A percentile compares a stretch with the other conserved stretches of the same genome.
Evolutionary conservation across 2,329 filamentous ascomycete genomes (phyloP).

Genomic region (Cladosporium austrohemisphaericum): DNA sequence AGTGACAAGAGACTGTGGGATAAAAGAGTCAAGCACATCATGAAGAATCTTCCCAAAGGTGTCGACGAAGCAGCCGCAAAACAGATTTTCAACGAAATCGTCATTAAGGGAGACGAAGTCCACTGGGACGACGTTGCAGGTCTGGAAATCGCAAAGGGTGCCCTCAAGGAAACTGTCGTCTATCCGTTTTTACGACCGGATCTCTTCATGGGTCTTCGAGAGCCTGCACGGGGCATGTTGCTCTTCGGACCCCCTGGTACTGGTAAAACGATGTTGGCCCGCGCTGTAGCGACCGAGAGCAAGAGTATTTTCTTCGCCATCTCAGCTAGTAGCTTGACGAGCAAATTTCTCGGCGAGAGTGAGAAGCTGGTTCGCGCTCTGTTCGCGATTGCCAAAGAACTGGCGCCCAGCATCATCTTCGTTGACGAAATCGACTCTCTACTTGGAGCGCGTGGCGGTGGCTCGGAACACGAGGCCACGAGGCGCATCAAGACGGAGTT

Average conservation of each 20-base stretch:
- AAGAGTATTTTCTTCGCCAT: conserved; percentile 96
- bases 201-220: conserved; percentile 89
- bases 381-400: conserved; percentile 80
- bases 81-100: conserved; percentile 93
- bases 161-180: conserved; percentile 90
- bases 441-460: conserved; percentile 75
- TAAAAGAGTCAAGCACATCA: conserved; percentile 58
- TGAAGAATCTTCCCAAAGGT: conserved; percentile 76
- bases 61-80: conserved; percentile 79
- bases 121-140: conserved; percentile 93
- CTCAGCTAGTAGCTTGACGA: conserved; percentile 87
- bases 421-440: conserved; percentile 97
- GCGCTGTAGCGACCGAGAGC: conserved; percentile 91
- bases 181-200: conserved; percentile 95
- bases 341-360: conserved; percentile 92
- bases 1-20: conserved; percentile 52
- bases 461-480: conserved; percentile 87
- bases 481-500: conserved; percentile 96
- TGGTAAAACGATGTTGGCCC: conserved; percentile 95
- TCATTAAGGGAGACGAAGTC: conserved; percentile 90
- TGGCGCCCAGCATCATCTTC: conserved; percentile 95
- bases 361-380: conserved; percentile 93
- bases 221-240: conserved; percentile 91
- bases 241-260: conserved; percentile 97
- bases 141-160: conserved; percentile 82